Evolutionary conservation across 2,329 filamentous ascomycete species (phyloP), one percentile per base, ranked within the genome.

Genomic region (Penicillium paneum): DNA sequence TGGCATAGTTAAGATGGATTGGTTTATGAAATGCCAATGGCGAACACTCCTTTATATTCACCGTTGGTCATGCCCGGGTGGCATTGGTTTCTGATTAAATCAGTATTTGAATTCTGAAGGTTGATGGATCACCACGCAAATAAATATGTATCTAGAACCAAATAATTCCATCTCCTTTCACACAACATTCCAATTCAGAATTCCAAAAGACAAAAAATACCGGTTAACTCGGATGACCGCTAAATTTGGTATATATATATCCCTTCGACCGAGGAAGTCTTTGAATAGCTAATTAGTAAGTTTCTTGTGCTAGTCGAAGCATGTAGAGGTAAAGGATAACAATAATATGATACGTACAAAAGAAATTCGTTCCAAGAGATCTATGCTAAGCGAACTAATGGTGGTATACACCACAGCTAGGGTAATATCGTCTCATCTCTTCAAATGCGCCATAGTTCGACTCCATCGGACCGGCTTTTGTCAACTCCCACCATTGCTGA

Each of bases 371-470:
- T 21, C 24, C 39, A 28, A 13, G 29, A 15, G 6, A 35, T 8
- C 21, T 35, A 41, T 28, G 8, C 2, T 13, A 5, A 43, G 12
- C 32, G 11, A 15, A 24, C 29, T 48, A 53, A 36, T 46, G 26
- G n/a, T 31, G 50, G 19, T 53, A 53, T 15, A 65, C 44, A 13
- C 60, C 64, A 41, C 58, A 63, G 8, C 57, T 59, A 21, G 62
- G 54, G 17, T 54, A 40, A 52, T 62, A 64, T 34, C 64, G 60
- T 32, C 60, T 66, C 62, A 67, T 69, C 52, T 70, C 65, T 53
- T 76, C 66, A 41, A 71, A 69, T 38, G 64, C 61, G 8, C 71
- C 72, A 51, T 75, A 75, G 53, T 75, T 69, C 52, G 73, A 68
- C 56, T 75, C 73, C 56, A 73, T 69, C 11, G 63, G 44, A 15